A percentile compares a stretch with the other conserved stretches of the same genome.
Conservation (phyloP, 129 eudicot genomes). For the Solidago caesia region DNA sequence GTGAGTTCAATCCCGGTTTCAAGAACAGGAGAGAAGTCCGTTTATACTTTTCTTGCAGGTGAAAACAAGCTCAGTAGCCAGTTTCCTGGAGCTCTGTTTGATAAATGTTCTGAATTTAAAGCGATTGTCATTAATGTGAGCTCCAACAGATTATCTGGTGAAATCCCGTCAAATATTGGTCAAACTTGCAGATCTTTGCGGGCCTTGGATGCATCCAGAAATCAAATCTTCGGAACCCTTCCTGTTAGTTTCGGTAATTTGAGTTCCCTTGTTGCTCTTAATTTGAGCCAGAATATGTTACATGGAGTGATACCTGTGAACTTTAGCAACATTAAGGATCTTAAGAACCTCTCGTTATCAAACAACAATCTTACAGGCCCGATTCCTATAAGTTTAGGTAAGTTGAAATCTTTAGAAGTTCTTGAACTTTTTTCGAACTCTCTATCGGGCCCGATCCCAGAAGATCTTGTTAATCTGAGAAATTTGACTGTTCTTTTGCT, state of each 20-base stretch:
- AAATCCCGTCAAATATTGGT: conserved; percentile 45
- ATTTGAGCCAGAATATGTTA: conserved; percentile 51
- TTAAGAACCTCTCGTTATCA: conserved; percentile 48
- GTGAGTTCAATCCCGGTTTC: conserved; percentile 44
- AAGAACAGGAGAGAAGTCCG: conserved; percentile 32
- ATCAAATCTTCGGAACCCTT: conserved; percentile 45
- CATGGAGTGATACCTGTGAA: conserved; percentile 46
- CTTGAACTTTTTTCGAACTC: conserved; percentile 65
- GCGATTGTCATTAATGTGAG: conserved; percentile 57
- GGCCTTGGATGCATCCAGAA: conserved; percentile 42
- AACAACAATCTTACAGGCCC: conserved; percentile 57
- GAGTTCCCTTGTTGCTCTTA: conserved; percentile 44
- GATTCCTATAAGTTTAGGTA: conserved; percentile 56
- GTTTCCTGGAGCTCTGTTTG: conserved; percentile 48
- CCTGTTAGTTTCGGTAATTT: conserved; percentile 48
- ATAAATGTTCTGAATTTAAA: conserved; percentile 43
- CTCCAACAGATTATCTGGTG: conserved; percentile 47
- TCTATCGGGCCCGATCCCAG: conserved; percentile 58
- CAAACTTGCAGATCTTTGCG: conserved; percentile 48
- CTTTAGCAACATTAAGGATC: conserved; percentile 45
- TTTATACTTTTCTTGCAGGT: conserved; percentile 62
- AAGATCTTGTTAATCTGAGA: conserved; percentile 45
- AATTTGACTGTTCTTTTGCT: conserved; percentile 50
- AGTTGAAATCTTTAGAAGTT: conserved; percentile 48
- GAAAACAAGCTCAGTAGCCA: conserved; percentile 49